Conservation (phyloP, 192 early-diverging fungal genomes). For the Coemansia sp. region DNA sequence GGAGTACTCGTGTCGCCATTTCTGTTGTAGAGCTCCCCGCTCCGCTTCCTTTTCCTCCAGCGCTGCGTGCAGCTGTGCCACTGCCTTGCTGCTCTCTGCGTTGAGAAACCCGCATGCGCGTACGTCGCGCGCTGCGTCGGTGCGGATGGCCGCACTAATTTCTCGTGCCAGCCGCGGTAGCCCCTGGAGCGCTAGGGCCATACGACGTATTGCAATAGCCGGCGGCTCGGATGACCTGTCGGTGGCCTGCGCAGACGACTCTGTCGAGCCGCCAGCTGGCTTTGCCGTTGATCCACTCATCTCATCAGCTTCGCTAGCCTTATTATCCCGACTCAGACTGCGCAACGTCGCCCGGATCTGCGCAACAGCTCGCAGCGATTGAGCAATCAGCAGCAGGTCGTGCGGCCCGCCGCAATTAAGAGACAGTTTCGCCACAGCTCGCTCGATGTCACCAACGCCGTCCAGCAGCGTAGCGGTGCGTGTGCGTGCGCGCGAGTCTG, state of each 20-base stretch:
- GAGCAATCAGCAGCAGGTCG: slow-evolving; percentile 62
- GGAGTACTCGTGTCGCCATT: slow-evolving; percentile 30
- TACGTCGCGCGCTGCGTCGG: slow-evolving; percentile 45
- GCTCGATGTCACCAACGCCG: slow-evolving; percentile 64
- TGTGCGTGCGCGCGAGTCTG: slow-evolving; percentile 51
- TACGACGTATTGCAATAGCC: slow-evolving; percentile 15
- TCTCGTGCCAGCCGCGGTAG: slow-evolving; percentile 37
- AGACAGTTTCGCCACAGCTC: slow-evolving; percentile 69
- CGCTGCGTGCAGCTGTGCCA: slow-evolving; percentile 43
- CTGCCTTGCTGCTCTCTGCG: slow-evolving; percentile 34
- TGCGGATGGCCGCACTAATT: slow-evolving; percentile 52
- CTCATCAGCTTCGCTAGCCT: no score
- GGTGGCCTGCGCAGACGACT: no score
- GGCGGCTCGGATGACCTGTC: neutral
- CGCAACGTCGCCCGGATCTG: slow-evolving; percentile 9
- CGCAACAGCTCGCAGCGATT: slow-evolving; percentile 58
- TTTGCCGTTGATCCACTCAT: no score
- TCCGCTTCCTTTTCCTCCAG: slow-evolving; percentile 49
- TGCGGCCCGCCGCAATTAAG: slow-evolving; percentile 62
- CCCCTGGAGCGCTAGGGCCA: slow-evolving; percentile 46
- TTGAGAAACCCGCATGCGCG: slow-evolving; percentile 58
- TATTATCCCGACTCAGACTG: no score
- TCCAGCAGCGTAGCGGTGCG: slow-evolving; percentile 57
- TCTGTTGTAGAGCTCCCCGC: slow-evolving; percentile 39
- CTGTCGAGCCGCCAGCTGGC: no score